Percentiles rank a stretch among this genome's conserved stretches.
Evolutionary conservation across 2,329 filamentous ascomycete species (phyloP).

Genomic region (Cladosporium sp.): DNA sequence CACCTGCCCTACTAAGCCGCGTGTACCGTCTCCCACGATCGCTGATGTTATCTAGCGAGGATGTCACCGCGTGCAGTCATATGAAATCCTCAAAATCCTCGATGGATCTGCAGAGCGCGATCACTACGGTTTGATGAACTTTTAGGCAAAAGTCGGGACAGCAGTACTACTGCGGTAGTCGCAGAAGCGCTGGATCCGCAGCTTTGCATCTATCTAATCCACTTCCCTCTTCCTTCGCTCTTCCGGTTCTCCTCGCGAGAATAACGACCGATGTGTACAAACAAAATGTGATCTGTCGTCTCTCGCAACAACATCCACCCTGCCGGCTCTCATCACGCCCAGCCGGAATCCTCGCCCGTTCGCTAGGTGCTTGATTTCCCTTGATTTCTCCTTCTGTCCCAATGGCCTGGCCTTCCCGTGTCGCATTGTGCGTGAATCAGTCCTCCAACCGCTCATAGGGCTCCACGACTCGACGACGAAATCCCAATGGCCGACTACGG

Average conservation of each 20-base stretch:
- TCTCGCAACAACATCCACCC: neutral
- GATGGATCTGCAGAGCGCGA: conserved; percentile 5
- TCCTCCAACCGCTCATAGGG: neutral
- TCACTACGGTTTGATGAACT: neutral
- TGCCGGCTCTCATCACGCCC: neutral
- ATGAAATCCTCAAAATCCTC: neutral
- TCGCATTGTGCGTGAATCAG: neutral
- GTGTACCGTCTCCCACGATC: neutral
- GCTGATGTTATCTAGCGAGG: neutral
- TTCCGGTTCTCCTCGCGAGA: neutral
- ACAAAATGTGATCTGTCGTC: neutral
- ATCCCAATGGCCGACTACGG: neutral
- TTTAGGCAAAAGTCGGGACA: neutral
- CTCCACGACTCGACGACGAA: neutral
- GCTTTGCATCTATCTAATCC: neutral
- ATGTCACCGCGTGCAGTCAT: neutral
- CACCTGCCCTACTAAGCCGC: conserved; percentile 3
- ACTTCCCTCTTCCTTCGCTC: neutral
- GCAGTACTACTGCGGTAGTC: neutral
- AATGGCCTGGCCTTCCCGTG: neutral
- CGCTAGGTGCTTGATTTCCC: neutral
- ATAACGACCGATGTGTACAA: neutral
- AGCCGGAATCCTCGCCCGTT: neutral
- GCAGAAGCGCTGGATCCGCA: neutral
- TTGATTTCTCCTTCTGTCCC: too few relatives aligned